Evolutionary conservation across 2,329 filamentous ascomycete genomes (phyloP), one percentile per base, ranked within the genome.

Genomic region (Tothia fuscella): DNA sequence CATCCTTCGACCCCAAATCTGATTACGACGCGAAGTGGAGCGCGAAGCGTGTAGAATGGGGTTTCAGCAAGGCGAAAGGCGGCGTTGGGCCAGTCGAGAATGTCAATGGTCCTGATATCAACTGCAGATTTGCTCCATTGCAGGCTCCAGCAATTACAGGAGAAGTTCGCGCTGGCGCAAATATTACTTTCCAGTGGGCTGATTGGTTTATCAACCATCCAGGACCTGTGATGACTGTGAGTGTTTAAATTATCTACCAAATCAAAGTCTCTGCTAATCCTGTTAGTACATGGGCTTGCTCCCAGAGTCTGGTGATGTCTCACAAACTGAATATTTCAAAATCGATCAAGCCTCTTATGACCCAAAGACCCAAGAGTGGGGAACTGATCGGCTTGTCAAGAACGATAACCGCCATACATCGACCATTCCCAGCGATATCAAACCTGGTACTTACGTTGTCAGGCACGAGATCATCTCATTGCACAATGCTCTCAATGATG

Each of bases 401-500:
- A 53, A 52, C 31, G 63, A 70, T 56, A 66, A 74, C 41, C 62
- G 62, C 17, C 70, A 71, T 12, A 61, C 49, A 37, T 56, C 67
- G 19, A 62, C 57, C 4, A 60, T 73, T 33, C 69, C 69, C n/a
- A 40, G 47, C 1, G 54, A 60, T 14, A 56, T 72, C 34, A 55
- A 50, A 3, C 49, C 65, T 0, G 71, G 70, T 2, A 61, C 66
- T 47, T 75, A 74, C 47, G 67, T 76, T 26, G 51, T 76, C 24
- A 61, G 72, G 3, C 70, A 74, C 49, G 72, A 75, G 54, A 61
- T 64, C 33, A 65, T 68, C 44, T 70, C 63, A 2, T 54, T 72
- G 13, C 69, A 72, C 40, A 19, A 31, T 16, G 26, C 38, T 13
- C 19, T 32, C 7, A 16, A 33, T 7, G 22, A 31, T 5, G 19